A percentile compares a stretch with the other conserved stretches of the same genome.
These are phyloP conservation scores for Ganoderma sinense DNA, from an alignment of 1,284 basidiomycete species.

Conservation along the genomic window DNA sequence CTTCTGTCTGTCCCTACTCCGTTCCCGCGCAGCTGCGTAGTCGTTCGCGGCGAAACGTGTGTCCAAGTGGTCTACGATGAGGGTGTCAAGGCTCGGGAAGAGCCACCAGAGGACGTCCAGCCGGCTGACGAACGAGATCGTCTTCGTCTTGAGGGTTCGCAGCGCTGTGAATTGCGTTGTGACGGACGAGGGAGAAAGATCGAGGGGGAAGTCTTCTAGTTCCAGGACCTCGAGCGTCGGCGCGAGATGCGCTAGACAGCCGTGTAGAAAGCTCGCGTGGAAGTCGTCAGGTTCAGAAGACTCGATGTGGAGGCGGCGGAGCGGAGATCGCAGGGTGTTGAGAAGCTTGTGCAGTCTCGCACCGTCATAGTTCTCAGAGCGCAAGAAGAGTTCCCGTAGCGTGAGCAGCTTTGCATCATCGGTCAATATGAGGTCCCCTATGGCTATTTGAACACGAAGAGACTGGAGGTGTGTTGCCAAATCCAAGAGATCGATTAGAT, in stretches of 20 bases:
- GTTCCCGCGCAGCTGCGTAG: neutral
- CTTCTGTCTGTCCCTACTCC: neutral
- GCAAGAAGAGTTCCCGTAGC: neutral
- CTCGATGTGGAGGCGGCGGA: neutral
- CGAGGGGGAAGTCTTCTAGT: neutral
- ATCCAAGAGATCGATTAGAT: neutral
- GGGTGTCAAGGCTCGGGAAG: neutral
- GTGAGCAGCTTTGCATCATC: neutral
- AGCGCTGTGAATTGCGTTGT: neutral
- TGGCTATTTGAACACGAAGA: neutral
- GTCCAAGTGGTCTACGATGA: neutral
- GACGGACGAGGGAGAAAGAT: neutral
- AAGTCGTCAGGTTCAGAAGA: neutral
- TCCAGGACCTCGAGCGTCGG: neutral
- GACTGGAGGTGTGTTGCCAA: neutral
- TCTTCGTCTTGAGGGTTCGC: neutral
- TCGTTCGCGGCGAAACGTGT: neutral
- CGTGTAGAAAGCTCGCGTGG: neutral
- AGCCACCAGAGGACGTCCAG: neutral
- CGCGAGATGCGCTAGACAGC: neutral
- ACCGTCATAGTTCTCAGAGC: too few species aligned
- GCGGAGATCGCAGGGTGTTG: neutral
- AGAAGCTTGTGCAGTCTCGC: neutral
- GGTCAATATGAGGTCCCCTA: neutral
- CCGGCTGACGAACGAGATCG: neutral